A percentile compares a stretch with the other conserved stretches of the same genome.
Conservation (phyloP, 108 stramenopile genomes). For the Chaetoceros muelleri region DNA sequence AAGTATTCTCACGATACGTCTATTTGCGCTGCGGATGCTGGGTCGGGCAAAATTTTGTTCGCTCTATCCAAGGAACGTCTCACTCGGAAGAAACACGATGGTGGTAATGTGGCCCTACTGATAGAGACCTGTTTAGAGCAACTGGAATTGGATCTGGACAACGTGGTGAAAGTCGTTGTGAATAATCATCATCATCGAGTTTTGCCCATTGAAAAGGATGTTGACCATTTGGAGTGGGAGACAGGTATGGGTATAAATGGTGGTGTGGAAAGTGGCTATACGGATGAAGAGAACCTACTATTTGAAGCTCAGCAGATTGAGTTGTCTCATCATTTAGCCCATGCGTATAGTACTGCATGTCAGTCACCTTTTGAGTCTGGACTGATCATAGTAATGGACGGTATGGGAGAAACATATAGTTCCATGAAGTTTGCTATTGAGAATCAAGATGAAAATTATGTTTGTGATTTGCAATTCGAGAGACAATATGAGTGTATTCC, state of each 20-base stretch:
- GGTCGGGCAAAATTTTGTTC: constrained; percentile 75
- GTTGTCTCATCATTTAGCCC: constrained; percentile 92
- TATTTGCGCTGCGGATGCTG: constrained; percentile 68
- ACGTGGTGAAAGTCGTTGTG: constrained; percentile 71
- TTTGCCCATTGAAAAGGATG: constrained; percentile 48
- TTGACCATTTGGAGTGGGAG: constrained; percentile 69
- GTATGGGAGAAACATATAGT: constrained; percentile 87
- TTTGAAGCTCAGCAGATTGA: constrained; percentile 34
- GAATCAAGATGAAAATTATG: constrained; percentile 42
- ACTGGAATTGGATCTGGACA: constrained; percentile 63
- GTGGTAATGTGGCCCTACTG: constrained; percentile 69
- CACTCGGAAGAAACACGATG: constrained; percentile 79
- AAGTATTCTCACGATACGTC: constrained; percentile 90
- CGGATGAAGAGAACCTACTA: constrained; percentile 62
- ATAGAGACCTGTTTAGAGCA: constrained; percentile 71
- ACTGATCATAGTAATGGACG: constrained; percentile 90
- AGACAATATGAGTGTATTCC: constrained; percentile 61
- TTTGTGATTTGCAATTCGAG: constrained; percentile 47
- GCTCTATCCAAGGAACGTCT: constrained; percentile 86
- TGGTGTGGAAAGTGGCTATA: constrained; percentile 52
- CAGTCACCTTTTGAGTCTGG: constrained; percentile 75
- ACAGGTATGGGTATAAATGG: constrained; percentile 60
- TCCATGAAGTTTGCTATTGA: constrained; percentile 56
- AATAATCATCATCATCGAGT: constrained; percentile 94
- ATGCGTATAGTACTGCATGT: constrained; percentile 84